Conservation (phyloP, 2,329 filamentous ascomycete species). For the Exserohilum turcica region DNA sequence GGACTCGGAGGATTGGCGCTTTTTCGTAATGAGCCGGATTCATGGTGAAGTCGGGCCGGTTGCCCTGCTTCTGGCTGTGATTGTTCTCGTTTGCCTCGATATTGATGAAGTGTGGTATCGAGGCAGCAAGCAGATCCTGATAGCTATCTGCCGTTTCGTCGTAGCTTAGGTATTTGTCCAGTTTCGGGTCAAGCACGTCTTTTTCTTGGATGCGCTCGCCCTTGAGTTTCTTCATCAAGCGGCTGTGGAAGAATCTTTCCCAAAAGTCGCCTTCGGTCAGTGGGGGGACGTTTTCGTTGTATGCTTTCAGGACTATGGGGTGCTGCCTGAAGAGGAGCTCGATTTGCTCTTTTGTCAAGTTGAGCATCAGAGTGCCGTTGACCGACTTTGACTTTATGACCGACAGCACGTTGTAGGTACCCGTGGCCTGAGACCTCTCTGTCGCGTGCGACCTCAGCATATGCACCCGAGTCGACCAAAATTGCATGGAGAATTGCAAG, state of each 20-base stretch:
- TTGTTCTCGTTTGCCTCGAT: constrained; percentile 95
- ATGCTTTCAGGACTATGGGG: constrained; percentile 84
- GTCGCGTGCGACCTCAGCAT: constrained; percentile 89
- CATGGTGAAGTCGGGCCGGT: constrained; percentile 90
- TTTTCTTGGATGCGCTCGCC: constrained; percentile 83
- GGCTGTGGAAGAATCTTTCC: constrained; percentile 91
- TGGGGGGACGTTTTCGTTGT: constrained; percentile 85
- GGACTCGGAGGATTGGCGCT: constrained; percentile 83
- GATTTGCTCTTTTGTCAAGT: constrained; percentile 88
- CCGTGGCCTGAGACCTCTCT: constrained; percentile 82
- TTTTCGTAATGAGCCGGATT: constrained; percentile 74
- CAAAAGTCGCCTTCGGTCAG: constrained; percentile 83
- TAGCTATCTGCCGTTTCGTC: constrained; percentile 63
- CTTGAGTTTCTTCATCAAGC: constrained; percentile 86
- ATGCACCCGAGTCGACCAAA: constrained; percentile 89
- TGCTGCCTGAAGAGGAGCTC: constrained; percentile 93
- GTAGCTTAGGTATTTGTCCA: constrained; percentile 83
- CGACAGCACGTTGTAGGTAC: constrained; percentile 91
- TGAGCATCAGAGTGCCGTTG: constrained; percentile 72
- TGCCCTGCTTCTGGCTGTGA: constrained; percentile 83
- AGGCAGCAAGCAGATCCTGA: constrained; percentile 57
- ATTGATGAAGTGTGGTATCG: constrained; percentile 88
- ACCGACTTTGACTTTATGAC: constrained; percentile 81
- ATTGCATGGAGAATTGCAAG: constrained; percentile 84
- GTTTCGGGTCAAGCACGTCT: constrained; percentile 75